These are phyloP conservation scores for Lactarius sanguifluus DNA, from an alignment of 768 basidiomycete species.

Conservation along the genomic window DNA sequence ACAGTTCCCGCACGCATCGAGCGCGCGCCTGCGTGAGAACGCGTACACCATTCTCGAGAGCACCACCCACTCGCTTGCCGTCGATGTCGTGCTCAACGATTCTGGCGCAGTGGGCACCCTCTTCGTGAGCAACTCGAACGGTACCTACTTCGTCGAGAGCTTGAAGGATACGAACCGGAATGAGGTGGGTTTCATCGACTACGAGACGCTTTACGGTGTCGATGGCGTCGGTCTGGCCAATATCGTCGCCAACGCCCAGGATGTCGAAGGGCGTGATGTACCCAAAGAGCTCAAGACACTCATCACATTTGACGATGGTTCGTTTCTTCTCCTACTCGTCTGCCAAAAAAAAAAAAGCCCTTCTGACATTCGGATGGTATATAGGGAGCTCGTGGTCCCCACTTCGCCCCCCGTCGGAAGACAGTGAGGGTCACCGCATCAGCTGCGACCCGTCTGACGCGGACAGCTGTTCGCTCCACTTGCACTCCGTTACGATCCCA, in stretches of 20 bases:
- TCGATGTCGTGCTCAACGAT: slow-evolving; percentile 85
- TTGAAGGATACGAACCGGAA: slow-evolving; percentile 93
- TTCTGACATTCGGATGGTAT: not conserved
- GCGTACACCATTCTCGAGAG: slow-evolving; percentile 96
- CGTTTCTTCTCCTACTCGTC: slow-evolving; percentile 8
- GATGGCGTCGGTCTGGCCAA: slow-evolving; percentile 94
- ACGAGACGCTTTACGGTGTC: slow-evolving; percentile 80
- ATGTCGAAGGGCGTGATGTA: slow-evolving; percentile 70
- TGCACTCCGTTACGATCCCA: slow-evolving; percentile 88
- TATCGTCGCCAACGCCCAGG: slow-evolving; percentile 76
- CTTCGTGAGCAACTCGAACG: slow-evolving; percentile 95
- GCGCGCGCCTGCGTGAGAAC: slow-evolving; percentile 78
- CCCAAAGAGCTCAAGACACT: slow-evolving; percentile 72
- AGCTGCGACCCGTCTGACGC: slow-evolving; percentile 57
- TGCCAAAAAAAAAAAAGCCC: slow-evolving; percentile 23
- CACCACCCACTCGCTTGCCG: slow-evolving; percentile 88
- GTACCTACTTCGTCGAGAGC: slow-evolving; percentile 91
- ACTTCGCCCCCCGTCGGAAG: slow-evolving; percentile 55
- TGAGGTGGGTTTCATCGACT: slow-evolving; percentile 86
- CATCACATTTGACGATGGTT: slow-evolving; percentile 90
- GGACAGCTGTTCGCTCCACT: slow-evolving; percentile 76
- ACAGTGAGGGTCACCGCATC: slow-evolving; percentile 60
- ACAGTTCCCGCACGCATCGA: slow-evolving; percentile 88
- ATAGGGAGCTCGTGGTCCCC: slow-evolving; percentile 73
- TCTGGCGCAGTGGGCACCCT: slow-evolving; percentile 74